Evolutionary conservation across 139 green algal species (phyloP).

Genomic region (Asterochloris sp.): DNA sequence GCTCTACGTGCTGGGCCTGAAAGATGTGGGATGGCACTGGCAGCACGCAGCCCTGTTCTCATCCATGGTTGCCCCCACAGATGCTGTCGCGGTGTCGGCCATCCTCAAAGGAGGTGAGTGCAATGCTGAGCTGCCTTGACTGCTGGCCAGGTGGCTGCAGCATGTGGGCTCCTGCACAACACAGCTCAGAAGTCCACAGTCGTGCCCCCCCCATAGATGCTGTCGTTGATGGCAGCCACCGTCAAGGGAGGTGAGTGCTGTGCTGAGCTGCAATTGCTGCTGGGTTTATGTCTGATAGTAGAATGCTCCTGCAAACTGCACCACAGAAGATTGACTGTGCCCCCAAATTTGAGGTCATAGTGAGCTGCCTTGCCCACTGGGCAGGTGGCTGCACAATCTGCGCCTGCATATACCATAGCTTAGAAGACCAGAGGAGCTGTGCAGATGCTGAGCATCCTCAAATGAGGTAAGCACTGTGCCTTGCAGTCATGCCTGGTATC

Average conservation of each 20-base stretch:
- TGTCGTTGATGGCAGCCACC: background rate
- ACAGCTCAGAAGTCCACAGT: background rate
- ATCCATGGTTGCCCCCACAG: slow-evolving; percentile 73
- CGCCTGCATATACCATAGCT: no score
- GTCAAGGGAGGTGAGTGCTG: background rate
- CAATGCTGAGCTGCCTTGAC: background rate
- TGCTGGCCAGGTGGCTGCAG: background rate
- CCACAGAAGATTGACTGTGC: no score
- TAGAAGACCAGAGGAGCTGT: no score
- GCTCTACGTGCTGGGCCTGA: slow-evolving; percentile 65
- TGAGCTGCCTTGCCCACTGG: no score
- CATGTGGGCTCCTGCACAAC: background rate
- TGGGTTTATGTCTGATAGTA: no score
- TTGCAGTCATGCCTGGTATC: no score
- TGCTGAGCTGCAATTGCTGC: no score
- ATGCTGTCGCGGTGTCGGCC: slow-evolving; percentile 70
- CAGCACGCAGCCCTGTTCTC: slow-evolving; percentile 70
- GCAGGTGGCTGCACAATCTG: no score
- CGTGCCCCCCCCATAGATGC: background rate
- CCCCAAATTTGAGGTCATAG: no score
- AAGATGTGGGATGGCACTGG: slow-evolving; percentile 58
- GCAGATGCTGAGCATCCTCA: no score
- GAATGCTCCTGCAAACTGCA: no score
- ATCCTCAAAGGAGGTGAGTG: slow-evolving; percentile 48
- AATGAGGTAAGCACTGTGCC: no score